Evolutionary conservation across 2,329 filamentous ascomycete species (phyloP).

Genomic region (Cytospora piceae): DNA sequence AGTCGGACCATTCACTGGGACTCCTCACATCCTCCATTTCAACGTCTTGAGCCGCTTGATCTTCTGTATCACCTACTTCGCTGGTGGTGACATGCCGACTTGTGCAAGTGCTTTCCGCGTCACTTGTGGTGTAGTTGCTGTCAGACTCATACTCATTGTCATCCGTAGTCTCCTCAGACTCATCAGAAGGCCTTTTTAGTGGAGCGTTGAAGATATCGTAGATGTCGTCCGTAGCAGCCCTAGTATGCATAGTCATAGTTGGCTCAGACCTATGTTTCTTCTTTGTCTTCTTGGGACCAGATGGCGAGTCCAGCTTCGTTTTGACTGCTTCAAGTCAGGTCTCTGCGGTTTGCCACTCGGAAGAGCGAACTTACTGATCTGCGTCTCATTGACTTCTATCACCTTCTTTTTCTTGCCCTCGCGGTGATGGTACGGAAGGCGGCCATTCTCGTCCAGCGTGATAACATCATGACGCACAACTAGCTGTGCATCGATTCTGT

Average conservation of each 20-base stretch:
- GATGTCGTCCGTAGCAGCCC: constrained; percentile 93
- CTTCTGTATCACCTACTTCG: constrained; percentile 47
- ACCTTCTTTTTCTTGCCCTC: constrained; percentile 73
- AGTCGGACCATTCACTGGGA: constrained; percentile 87
- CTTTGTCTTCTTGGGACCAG: constrained; percentile 79
- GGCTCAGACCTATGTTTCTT: constrained; percentile 72
- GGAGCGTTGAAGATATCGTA: constrained; percentile 97
- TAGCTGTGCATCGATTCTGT: constrained; percentile 43
- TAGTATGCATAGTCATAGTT: constrained; percentile 98
- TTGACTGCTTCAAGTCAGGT: constrained; percentile 66
- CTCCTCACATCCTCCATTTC: constrained; percentile 64
- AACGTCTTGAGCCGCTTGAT: constrained; percentile 45
- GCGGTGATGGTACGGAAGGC: constrained; percentile 48
- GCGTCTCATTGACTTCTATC: constrained; percentile 86
- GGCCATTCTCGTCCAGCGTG: constrained; percentile 64
- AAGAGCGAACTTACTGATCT: constrained; percentile 71
- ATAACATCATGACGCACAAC: constrained; percentile 49
- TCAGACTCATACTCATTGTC: constrained; percentile 75
- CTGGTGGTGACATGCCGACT: constrained; percentile 65
- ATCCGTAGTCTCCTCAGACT: constrained; percentile 52
- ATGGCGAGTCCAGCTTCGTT: constrained; percentile 88
- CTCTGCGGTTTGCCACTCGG: neutral
- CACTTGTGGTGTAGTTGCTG: constrained; percentile 75
- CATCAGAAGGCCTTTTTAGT: constrained; percentile 47
- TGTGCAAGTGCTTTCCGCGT: constrained; percentile 80